Conservation (phyloP, 225 moss, liverwort and hornwort species). For the Pleurozium schreberi region DNA sequence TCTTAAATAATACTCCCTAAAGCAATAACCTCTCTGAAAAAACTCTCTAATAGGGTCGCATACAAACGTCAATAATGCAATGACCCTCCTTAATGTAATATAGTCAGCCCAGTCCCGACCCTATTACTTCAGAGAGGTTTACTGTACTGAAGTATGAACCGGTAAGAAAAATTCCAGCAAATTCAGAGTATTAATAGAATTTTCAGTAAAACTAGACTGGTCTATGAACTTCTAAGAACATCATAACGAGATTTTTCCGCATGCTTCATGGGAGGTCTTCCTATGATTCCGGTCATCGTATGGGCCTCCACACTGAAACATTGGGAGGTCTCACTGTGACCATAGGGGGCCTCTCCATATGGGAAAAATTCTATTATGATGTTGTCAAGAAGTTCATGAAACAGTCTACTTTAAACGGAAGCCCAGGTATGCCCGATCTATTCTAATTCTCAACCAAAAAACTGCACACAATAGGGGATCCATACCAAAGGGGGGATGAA, state of each 20-base stretch:
- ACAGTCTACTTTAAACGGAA: background rate
- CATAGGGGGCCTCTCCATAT: background rate
- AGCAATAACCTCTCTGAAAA: no score
- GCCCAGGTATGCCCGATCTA: background rate
- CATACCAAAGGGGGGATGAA: background rate
- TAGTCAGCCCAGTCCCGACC: no score
- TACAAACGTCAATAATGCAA: no score
- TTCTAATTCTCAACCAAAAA: background rate
- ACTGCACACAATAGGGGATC: background rate
- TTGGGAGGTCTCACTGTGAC: no score
- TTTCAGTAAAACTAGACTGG: background rate
- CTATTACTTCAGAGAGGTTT: no score
- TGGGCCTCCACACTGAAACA: no score
- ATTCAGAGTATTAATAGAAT: background rate
- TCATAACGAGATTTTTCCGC: background rate
- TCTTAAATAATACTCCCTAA: no score
- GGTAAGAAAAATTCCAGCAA: background rate
- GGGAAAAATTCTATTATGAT: background rate
- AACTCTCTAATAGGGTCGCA: no score
- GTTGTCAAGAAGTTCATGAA: background rate
- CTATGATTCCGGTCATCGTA: no score
- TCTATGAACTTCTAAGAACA: background rate
- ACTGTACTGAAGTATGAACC: background rate
- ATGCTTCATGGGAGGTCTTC: background rate
- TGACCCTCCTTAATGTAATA: no score